Evolutionary conservation across 441 rosid species (phyloP), one percentile per base, ranked within the genome.

Genomic region (Bruguiera hainesii): DNA sequence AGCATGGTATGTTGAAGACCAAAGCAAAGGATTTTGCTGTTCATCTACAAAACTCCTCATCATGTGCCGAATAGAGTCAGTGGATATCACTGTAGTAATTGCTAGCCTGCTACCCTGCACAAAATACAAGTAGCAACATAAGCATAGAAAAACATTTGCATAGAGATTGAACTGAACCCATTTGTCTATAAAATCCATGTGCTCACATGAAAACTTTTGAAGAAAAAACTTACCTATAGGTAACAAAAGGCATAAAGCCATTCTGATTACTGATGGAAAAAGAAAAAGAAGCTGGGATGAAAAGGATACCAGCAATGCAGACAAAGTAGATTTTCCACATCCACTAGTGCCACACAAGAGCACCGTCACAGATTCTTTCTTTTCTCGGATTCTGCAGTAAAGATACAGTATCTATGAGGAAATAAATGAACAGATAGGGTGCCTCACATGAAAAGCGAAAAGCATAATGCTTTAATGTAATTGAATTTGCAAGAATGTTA

Each of bases 301-400:
- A 74, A 73, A 28, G 68, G 8, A 53, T 86, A 95, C 99, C 91
- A 95, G 91, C 83, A 95, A 82, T 18, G 99, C 92, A 28, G 99
- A 92, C 85, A 92, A 77, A 66, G 99, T 95, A 75, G 98, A 95
- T 87, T 95, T 95, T 31, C 99, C 97, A 81, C 99, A 92, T 77
- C 99, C 99, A 73, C 99, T 92, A 50, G 99, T 95, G 66, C 98
- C 99, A 72, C 99, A 95, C 80, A 95, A 75, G 72, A 95, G 85
- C 73, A 92, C 87, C 69, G 99, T 95, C 62, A 90, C 86, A 76
- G 98, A 95, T 80, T 95, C 96, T 79, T 90, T 95, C 85, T 87
- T 87, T 80, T 95, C 99, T 64, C 99, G 90, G 79, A 92, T 86
- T 83, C 98, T 91, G 90, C 84, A 61, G 66, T 71, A 75, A 58